phyloP scores from a whole-genome alignment of 2,329 filamentous ascomycete genomes.

The Chalaropsis thielavioides region DNA sequence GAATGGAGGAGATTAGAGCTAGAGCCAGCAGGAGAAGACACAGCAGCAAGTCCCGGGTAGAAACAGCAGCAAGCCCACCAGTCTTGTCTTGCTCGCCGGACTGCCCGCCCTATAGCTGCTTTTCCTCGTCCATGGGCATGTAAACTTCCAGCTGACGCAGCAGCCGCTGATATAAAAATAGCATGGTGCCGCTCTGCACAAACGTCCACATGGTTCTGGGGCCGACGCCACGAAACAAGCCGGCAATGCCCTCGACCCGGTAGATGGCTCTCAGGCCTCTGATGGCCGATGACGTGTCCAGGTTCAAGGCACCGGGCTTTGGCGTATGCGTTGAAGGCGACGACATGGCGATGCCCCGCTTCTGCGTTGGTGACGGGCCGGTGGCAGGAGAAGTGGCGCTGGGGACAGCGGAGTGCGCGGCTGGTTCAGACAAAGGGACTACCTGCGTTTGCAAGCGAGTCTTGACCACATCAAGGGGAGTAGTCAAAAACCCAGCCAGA shows the following conservation, averaged over 20 bases:
- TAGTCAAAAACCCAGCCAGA: conserved; percentile 85
- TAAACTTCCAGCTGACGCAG: conserved; percentile 57
- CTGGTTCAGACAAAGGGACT: conserved; percentile 24
- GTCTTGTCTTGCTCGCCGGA: too few relatives aligned
- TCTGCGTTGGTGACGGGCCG: conserved; percentile 31
- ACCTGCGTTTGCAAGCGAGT: conserved; percentile 91
- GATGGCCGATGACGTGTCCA: conserved; percentile 81
- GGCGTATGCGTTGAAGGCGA: conserved; percentile 73
- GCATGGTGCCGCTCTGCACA: conserved; percentile 91
- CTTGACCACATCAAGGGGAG: conserved; percentile 93
- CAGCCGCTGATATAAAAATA: conserved; percentile 85
- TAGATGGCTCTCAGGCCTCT: conserved; percentile 80
- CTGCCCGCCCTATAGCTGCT: conserved; percentile 15
- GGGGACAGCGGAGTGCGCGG: conserved; percentile 9
- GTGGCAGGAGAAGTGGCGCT: conserved; percentile 15
- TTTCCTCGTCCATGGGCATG: conserved; percentile 24
- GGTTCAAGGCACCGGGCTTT: conserved; percentile 59
- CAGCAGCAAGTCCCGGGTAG: conserved; percentile 19
- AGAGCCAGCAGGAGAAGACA: conserved; percentile 6
- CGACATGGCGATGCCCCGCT: conserved; percentile 72
- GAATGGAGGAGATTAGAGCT: not conserved
- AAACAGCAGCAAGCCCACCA: not conserved
- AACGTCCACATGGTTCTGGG: conserved; percentile 93
- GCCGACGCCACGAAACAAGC: conserved; percentile 90
- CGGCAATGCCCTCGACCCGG: conserved; percentile 69